Base-by-base conservation (phyloP, 805 yeast species). In the Wickerhamiella galacta region DNA sequence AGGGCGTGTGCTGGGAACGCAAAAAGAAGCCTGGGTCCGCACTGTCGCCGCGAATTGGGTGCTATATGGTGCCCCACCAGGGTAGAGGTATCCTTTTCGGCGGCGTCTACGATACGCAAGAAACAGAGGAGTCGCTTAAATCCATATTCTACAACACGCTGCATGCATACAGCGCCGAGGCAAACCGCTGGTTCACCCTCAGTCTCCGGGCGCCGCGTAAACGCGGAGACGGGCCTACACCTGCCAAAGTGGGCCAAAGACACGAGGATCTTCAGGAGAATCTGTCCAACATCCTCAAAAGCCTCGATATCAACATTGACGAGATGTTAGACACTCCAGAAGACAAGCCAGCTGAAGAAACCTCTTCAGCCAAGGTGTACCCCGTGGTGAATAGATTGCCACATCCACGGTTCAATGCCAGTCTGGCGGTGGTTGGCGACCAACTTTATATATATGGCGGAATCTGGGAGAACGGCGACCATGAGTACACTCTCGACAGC, bases 1-100 rank as follows among this genome's bases (percentile, higher is more conserved):
- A 70, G 38, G 76, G 66, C 3, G 64, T 79, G 4, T 61, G 92
- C 41, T 85, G 93, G 78, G 96, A 90, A 56, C 66, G 95, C 50
- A 69, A 93, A 43, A 70, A 80, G 39, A 82, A 80, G 44, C 87
- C 81, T 49, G 93, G 93, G 3, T 79, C 75, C 51, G 83, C 75
- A 39, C 95, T 95, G 3, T 70, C 87, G 2, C 79, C 95, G 10
- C 68, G 96, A 46, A 95, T 81, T n/a, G 96, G 98, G 0, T 78
- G 93, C 49, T 75, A 92, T 3, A 70, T 87, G 75, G 83, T 74
- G 7, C 65, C 65, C 42, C 96, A 87, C 55, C 78, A 80, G 46
- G 92, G 92, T 37, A 72, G 95, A 59, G 95, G 95, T 37, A 66
- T 87, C 7, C 47, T 85, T 49, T 90, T 87, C 58, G 96, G 96